Base-by-base conservation (phyloP, 1,284 basidiomycete species). In the Blastosporella zonata region DNA sequence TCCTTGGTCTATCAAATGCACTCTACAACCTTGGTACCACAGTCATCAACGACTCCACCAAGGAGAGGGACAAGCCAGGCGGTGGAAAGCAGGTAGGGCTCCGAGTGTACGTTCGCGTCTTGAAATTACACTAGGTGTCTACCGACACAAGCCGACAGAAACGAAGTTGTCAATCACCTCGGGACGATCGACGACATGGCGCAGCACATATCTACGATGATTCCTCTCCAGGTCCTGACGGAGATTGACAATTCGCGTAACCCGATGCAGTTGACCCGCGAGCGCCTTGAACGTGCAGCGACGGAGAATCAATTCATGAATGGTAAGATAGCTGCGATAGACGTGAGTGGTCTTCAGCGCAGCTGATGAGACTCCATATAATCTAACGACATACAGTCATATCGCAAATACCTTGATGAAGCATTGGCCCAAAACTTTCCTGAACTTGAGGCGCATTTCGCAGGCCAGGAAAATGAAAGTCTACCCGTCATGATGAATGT, bases 281-380 rank as follows among this genome's bases (percentile, higher is more conserved):
- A 91, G 53, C 73, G 84, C 39, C 64, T 91, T 10, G 89, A 92
- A 64, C 76, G 88, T 43, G 79, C 87, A 0, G 85, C 88, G 18
- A 87, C 87, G 1, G 89, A 91, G 67, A 93, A 92, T 62, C 87
- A 90, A 64, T 91, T 90, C 59, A 89, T 91, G 79, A 90, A 91
- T 62, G 90, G 87, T n/a, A 91, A 91, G 61, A 84, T 92, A 37
- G 74, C 79, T 37, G 87, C 87, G 2, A 76, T 92, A 23, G 74
- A 80, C 45, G 88, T 90, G 57, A 59, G 77, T 68, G 5, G 2
- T 34, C 2, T 6, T 3, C n/a, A 17, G 6, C 5, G 6, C 3
- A 18, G 3, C 33, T 34, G 6, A 8, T 31, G 29, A n/a, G n/a
- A 31, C 13, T 34, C 3, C 6, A 18, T 34, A 17, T 31, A 6